Evolutionary conservation across 2,329 filamentous ascomycete genomes (phyloP).

Genomic region (Venturia aucupariae): DNA sequence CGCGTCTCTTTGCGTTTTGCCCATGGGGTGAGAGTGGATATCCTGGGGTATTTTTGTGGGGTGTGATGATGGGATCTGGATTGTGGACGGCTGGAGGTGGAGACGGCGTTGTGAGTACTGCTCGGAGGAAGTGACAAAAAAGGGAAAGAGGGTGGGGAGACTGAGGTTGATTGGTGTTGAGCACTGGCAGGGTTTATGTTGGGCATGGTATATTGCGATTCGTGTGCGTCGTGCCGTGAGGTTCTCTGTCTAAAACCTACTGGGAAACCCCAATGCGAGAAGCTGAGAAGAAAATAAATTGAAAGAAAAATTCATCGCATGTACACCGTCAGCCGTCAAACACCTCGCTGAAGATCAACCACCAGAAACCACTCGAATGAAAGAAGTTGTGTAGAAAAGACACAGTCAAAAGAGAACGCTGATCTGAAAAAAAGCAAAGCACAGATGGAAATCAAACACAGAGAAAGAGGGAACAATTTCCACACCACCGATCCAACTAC

Average conservation of each 20-base stretch:
- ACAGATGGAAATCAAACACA: no score
- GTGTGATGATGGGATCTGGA: not conserved
- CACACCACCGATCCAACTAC: no score
- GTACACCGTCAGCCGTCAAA: not conserved
- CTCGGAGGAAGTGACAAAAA: not conserved
- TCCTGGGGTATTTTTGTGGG: not conserved
- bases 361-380: no score
- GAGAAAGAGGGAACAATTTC: no score
- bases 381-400: no score
- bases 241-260: not conserved
- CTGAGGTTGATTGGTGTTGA: not conserved
- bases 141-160: not conserved
- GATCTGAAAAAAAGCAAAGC: no score
- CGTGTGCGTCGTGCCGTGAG: not conserved
- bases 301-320: not conserved
- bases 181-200: not conserved
- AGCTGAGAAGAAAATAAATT: not conserved
- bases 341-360: no score
- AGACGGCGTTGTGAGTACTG: not conserved
- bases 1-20: not conserved
- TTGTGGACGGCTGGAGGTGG: not conserved
- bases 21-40: not conserved
- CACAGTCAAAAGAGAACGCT: no score
- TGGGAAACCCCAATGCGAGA: not conserved
- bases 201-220: not conserved